Evolutionary conservation across 805 yeast species (phyloP).

Genomic region (Starmerella bacillaris): DNA sequence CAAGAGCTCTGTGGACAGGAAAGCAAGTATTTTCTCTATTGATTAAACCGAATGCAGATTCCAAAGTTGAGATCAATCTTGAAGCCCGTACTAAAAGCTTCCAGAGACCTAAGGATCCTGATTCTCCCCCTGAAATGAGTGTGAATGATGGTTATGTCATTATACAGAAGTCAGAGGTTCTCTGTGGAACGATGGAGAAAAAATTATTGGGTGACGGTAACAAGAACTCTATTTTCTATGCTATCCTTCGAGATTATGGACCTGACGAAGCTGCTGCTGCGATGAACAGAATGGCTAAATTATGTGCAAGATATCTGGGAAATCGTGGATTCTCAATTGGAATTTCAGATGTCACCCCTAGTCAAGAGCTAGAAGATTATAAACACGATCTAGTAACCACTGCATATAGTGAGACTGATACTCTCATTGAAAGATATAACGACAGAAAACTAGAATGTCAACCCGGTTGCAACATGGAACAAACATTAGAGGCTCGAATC

Average conservation of each 20-base stretch:
- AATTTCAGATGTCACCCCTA: conserved; percentile 93
- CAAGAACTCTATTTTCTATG: conserved; percentile 87
- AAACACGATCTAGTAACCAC: conserved; percentile 79
- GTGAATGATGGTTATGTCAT: conserved; percentile 91
- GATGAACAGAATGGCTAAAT: conserved; percentile 98
- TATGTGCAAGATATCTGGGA: conserved; percentile 89
- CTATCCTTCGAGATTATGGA: conserved; percentile 91
- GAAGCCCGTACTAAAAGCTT: conserved; percentile 91
- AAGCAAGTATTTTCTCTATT: conserved; percentile 82
- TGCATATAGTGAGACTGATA: conserved; percentile 85
- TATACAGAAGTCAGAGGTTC: conserved; percentile 71
- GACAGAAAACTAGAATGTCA: conserved; percentile 88
- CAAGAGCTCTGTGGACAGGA: conserved; percentile 87
- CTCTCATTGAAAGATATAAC: conserved; percentile 57
- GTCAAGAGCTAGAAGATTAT: conserved; percentile 47
- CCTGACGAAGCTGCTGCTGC: conserved; percentile 87
- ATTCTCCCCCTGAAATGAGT: conserved; percentile 74
- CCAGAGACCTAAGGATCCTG: conserved; percentile 50
- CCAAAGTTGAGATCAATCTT: conserved; percentile 71
- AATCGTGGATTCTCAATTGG: conserved; percentile 95
- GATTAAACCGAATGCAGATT: conserved; percentile 59
- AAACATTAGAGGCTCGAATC: conserved; percentile 91
- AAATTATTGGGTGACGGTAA: conserved; percentile 94
- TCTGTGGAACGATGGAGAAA: conserved; percentile 94
- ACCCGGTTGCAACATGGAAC: conserved; percentile 98